Base-by-base conservation (phyloP, 306 rosid species). In the Sphenostylis stenocarpa region DNA sequence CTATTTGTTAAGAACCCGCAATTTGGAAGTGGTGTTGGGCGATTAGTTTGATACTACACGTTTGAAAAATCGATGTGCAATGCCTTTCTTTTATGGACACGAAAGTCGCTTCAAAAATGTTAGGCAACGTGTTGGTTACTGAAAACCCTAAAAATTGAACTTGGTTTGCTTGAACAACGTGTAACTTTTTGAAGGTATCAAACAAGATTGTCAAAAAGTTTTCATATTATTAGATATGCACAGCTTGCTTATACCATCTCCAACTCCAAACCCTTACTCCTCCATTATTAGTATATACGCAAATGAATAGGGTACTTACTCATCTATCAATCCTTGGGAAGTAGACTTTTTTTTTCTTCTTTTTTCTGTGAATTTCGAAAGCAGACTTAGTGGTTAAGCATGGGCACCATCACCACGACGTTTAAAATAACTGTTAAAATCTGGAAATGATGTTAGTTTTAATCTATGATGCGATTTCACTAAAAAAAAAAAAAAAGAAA, bases 381-480 rank as follows among this genome's bases (percentile, higher is more conserved):
- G 21, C 26, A 63, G 75, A 77, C 85, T 83, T 83, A 77, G 53
- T 43, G 63, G 20, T 70, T 82, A 76, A 82, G 81, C 72, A 80
- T 75, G 16, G 36, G 38, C 17, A n/a, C n/a, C n/a, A n/a, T n/a
- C 5, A 34, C 10, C 65, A 62, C 28, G 56, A 39, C 34, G 28
- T 7, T 52, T 43, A 11, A 19, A 64, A 64, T 3, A 64, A 15
- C 21, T 3, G 49, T 36, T 9, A 38, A n/a, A 36, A 64, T 38
- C 49, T 36, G 21, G 1, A 20, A 20, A 64, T 36, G 51, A 36
- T 8, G 26, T 15, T 62, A 9, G 26, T 34, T 19, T 63, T 34
- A 63, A 60, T 73, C 41, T 72, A 14, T 55, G 7, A 53, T 43
- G 53, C 36, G 3, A 20, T 36, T 3, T 72, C 36, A 3, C 53